phyloP scores from a whole-genome alignment of 768 basidiomycete genomes.

The Paxillus rubicundulus region DNA sequence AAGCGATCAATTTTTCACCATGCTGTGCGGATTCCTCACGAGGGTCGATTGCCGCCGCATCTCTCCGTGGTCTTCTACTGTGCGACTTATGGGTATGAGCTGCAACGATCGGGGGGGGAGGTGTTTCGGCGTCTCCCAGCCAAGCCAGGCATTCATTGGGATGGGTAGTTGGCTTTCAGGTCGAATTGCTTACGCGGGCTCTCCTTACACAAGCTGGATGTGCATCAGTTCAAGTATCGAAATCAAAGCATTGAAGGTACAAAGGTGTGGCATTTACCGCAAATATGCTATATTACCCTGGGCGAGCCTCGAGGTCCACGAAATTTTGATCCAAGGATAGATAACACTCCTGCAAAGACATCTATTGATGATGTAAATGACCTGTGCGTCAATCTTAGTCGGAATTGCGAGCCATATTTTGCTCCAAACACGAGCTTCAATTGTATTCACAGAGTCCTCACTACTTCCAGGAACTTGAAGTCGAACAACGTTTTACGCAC shows the following conservation, averaged over 20 bases:
- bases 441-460: constrained; percentile 47
- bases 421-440: constrained; percentile 27
- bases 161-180: constrained; percentile 53
- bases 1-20: background rate
- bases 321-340: background rate
- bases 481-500: constrained; percentile 61
- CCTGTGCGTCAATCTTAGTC: background rate
- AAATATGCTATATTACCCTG: background rate
- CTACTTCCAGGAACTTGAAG: constrained; percentile 55
- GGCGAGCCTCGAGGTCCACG: background rate
- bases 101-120: background rate
- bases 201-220: constrained; percentile 44
- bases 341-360: background rate
- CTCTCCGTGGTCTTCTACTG: background rate
- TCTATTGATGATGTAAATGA: background rate
- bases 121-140: background rate
- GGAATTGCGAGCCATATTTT: background rate
- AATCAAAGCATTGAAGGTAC: background rate
- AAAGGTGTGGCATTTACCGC: background rate
- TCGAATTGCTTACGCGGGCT: constrained; percentile 42
- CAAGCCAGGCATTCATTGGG: background rate
- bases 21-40: constrained; percentile 31
- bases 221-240: constrained; percentile 23
- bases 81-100: background rate
- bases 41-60: constrained; percentile 12